phyloP scores from a whole-genome alignment of 163 green algal species.

The Smithsoniella earleae region DNA sequence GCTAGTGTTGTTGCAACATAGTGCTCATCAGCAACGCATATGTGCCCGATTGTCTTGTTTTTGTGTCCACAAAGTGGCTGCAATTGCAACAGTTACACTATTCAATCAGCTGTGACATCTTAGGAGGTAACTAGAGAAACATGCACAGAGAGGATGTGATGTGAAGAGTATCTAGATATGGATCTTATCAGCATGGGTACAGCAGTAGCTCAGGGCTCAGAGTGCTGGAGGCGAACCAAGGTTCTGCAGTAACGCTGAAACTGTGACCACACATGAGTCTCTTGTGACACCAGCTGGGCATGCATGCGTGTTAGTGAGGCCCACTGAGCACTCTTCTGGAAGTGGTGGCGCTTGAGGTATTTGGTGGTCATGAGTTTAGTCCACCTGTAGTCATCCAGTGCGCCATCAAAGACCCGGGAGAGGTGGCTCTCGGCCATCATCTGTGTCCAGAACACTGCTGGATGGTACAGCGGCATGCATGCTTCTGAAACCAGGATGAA shows the following conservation, averaged over 20 bases:
- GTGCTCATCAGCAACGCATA: constrained; percentile 63
- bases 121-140: too few relatives aligned
- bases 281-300: constrained; percentile 41
- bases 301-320: constrained; percentile 51
- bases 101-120: too few relatives aligned
- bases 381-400: constrained; percentile 34
- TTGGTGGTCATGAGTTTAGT: constrained; percentile 34
- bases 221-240: background rate
- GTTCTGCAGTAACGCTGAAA: constrained; percentile 47
- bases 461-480: constrained; percentile 48
- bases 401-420: constrained; percentile 44
- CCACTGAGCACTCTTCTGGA: constrained; percentile 63
- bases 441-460: constrained; percentile 41
- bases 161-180: too few relatives aligned
- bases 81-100: too few relatives aligned
- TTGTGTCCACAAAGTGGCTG: too few relatives aligned
- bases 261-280: constrained; percentile 40
- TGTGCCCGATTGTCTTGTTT: too few relatives aligned
- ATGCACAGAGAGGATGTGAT: too few relatives aligned
- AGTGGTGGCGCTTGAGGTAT: constrained; percentile 37
- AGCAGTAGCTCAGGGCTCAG: too few relatives aligned
- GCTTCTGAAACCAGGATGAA: constrained; percentile 49
- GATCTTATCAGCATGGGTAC: too few relatives aligned
- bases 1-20: constrained; percentile 68
- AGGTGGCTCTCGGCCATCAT: constrained; percentile 36